Conservation (phyloP, 495 filamentous ascomycete species). For the Penicillium psychrofluorescens region DNA sequence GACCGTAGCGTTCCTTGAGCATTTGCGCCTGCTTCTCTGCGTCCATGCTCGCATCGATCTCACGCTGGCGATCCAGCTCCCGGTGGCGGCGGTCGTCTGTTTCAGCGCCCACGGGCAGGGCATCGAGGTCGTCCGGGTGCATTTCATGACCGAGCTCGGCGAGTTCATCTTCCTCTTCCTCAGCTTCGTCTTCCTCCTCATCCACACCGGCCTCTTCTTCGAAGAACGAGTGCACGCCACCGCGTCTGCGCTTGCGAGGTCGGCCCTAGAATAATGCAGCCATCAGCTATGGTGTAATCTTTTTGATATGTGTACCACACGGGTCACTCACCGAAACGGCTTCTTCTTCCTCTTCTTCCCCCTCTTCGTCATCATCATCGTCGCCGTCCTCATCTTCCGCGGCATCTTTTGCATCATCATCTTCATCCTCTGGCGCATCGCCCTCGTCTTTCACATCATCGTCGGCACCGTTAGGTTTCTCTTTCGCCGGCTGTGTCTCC, state of each 20-base stretch:
- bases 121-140: constrained; percentile 82
- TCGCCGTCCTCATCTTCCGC: constrained; percentile 25
- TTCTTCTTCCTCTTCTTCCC: constrained; percentile 17
- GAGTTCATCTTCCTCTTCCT: constrained; percentile 79
- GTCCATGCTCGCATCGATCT: constrained; percentile 76
- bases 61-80: constrained; percentile 86
- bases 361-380: constrained; percentile 39
- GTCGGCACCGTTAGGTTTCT: constrained; percentile 41
- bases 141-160: constrained; percentile 82
- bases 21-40: constrained; percentile 88
- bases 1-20: constrained; percentile 76
- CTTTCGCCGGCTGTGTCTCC: constrained; percentile 27
- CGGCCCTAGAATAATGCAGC: constrained; percentile 45
- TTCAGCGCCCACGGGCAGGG: constrained; percentile 69
- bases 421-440: constrained; percentile 43
- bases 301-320: too few relatives aligned
- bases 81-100: constrained; percentile 87
- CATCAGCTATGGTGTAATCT: too few relatives aligned
- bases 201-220: constrained; percentile 97
- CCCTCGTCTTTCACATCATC: constrained; percentile 38
- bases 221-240: constrained; percentile 72
- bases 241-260: constrained; percentile 69
- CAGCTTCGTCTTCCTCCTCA: constrained; percentile 86
- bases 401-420: constrained; percentile 46
- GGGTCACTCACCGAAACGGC: constrained; percentile 6